A percentile compares a stretch with the other conserved stretches of the same genome.
Conservation (phyloP, 192 early-diverging fungal species). For the Kappamyces sp. region DNA sequence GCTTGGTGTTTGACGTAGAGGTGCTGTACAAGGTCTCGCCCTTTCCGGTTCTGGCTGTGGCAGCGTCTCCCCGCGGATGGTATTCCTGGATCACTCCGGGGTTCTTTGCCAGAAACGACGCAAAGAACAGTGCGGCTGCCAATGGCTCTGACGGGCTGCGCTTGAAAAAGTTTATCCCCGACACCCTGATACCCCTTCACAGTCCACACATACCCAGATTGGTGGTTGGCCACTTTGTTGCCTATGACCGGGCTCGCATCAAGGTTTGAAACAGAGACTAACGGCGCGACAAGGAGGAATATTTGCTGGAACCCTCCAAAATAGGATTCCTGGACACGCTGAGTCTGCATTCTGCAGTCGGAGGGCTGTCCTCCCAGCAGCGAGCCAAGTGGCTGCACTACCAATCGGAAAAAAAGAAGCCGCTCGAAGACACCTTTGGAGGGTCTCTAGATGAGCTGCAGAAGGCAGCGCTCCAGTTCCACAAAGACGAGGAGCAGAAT, state of each 20-base stretch:
- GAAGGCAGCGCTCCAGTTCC: not conserved
- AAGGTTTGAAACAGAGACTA: conserved; percentile 10
- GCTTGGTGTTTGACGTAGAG: conserved; percentile 85
- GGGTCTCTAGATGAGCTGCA: conserved; percentile 15
- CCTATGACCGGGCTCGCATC: conserved; percentile 84
- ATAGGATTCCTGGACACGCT: conserved; percentile 85
- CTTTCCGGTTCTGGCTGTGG: conserved; percentile 77
- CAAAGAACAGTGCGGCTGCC: conserved; percentile 6
- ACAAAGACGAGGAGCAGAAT: conserved; percentile 4
- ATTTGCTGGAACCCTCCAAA: conserved; percentile 49
- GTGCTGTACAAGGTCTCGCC: conserved; percentile 59
- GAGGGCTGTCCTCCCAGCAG: conserved; percentile 88
- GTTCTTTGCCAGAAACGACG: conserved; percentile 16
- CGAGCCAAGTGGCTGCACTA: conserved; percentile 71
- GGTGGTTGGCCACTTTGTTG: conserved; percentile 87
- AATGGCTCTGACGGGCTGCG: conserved; percentile 15
- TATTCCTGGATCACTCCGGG: conserved; percentile 92
- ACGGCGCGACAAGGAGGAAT: conserved; percentile 59
- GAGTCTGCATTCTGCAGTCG: conserved; percentile 82
- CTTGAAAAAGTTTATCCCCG: conserved; percentile 16
- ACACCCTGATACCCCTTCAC: conserved; percentile 65
- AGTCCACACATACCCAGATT: conserved; percentile 36
- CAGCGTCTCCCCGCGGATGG: conserved; percentile 69
- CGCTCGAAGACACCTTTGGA: conserved; percentile 32
- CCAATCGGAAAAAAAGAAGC: conserved; percentile 43